Evolutionary conservation across 805 yeast species (phyloP).

Genomic region (Phaffomyces thermotolerans): DNA sequence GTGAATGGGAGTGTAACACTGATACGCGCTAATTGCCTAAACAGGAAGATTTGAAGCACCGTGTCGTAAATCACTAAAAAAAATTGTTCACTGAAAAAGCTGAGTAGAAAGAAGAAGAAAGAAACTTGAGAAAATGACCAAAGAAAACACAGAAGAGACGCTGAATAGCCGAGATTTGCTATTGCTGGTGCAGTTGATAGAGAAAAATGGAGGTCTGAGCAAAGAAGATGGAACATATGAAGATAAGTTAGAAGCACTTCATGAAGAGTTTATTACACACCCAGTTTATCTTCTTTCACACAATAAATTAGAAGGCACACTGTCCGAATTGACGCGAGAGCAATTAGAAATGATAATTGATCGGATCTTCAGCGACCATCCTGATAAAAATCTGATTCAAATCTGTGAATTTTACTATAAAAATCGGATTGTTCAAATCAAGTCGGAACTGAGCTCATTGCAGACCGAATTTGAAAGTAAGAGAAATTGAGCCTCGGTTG

Average conservation of each 20-base stretch:
- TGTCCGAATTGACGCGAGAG: slow-evolving; percentile 4
- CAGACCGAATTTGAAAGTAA: slow-evolving; percentile 8
- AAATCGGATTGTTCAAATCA: slow-evolving; percentile 12
- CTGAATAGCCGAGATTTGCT: slow-evolving; percentile 20
- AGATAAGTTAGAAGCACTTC: slow-evolving; percentile 5
- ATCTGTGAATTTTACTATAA: slow-evolving; percentile 19
- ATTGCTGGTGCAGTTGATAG: slow-evolving; percentile 17
- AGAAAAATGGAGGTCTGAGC: slow-evolving; percentile 13
- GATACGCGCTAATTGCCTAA: slow-evolving; percentile 1
- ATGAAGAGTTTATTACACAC: slow-evolving; percentile 12
- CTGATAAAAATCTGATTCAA: slow-evolving; percentile 11
- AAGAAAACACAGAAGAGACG: background rate
- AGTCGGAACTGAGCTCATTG: slow-evolving; percentile 7
- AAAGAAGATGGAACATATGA: background rate
- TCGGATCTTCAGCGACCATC: slow-evolving; percentile 2
- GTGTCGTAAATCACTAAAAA: background rate
- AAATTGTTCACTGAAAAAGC: background rate
- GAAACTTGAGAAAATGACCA: background rate
- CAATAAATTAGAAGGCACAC: slow-evolving; percentile 12
- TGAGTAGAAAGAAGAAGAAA: background rate
- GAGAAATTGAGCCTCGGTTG: slow-evolving; percentile 3
- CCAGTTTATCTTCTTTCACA: slow-evolving; percentile 20
- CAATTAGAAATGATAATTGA: slow-evolving; percentile 6
- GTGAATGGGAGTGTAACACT: too few relatives aligned
- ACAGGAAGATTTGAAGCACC: slow-evolving; percentile 8